Conservation (phyloP, 176 grass and related monocot species). For the Chloris gayana region DNA sequence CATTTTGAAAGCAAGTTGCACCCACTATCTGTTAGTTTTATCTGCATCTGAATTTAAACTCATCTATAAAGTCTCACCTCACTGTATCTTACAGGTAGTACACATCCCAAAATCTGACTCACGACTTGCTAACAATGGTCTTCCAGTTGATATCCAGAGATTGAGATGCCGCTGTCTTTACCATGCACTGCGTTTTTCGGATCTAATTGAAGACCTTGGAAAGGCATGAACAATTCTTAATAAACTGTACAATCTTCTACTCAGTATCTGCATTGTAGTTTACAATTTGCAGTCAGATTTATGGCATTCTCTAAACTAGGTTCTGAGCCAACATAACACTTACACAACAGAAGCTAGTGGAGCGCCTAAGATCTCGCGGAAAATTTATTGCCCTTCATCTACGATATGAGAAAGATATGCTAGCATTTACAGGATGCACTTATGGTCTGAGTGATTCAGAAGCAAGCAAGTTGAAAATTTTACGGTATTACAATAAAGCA, state of each 20-base stretch:
- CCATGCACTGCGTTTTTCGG: slow-evolving; percentile 69
- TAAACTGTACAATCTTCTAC: slow-evolving; percentile 29
- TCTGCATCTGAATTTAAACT: slow-evolving; percentile 23
- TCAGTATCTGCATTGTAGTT: slow-evolving; percentile 32
- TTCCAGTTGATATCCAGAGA: slow-evolving; percentile 95
- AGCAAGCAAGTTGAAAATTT: slow-evolving; percentile 76
- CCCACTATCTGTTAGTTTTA: background rate
- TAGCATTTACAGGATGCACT: slow-evolving; percentile 92
- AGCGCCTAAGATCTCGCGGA: slow-evolving; percentile 65
- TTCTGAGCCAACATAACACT: slow-evolving; percentile 86
- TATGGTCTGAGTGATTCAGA: slow-evolving; percentile 65
- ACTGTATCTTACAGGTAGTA: slow-evolving; percentile 66
- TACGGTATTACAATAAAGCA: slow-evolving; percentile 53
- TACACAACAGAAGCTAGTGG: slow-evolving; percentile 97
- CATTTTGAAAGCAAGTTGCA: background rate
- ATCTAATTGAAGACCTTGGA: slow-evolving; percentile 82
- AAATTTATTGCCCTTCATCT: slow-evolving; percentile 91
- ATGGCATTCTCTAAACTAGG: slow-evolving; percentile 64
- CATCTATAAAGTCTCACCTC: slow-evolving; percentile 20
- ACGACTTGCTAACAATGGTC: slow-evolving; percentile 83
- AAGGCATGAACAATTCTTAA: slow-evolving; percentile 59
- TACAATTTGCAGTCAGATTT: slow-evolving; percentile 53
- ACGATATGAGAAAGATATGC: slow-evolving; percentile 97
- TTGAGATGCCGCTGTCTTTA: slow-evolving; percentile 92
- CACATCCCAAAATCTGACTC: slow-evolving; percentile 94